phyloP scores from a whole-genome alignment of 2,329 filamentous ascomycete genomes.

The Stromatinia cepivora region DNA sequence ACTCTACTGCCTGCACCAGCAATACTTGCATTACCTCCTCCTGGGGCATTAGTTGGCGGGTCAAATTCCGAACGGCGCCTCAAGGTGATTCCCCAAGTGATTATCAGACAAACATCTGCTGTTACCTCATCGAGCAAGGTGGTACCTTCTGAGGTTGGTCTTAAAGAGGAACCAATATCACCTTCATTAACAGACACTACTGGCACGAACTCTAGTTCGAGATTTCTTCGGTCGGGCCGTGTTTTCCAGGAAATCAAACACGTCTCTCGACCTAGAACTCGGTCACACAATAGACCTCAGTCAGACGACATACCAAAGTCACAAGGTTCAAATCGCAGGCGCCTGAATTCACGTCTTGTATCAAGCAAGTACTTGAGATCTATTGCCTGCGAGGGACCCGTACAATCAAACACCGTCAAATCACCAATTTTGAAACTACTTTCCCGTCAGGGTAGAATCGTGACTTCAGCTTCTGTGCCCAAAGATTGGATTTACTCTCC shows the following conservation, averaged over 20 bases:
- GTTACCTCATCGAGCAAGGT: background rate
- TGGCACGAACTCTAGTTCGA: background rate
- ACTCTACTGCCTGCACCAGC: background rate
- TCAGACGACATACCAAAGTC: background rate
- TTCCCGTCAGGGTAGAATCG: background rate
- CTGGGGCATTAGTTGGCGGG: background rate
- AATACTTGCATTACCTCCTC: no score
- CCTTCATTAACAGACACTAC: background rate
- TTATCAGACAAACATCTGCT: background rate
- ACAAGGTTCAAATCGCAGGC: background rate
- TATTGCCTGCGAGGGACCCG: background rate
- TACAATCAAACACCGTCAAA: background rate
- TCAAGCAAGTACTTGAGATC: background rate
- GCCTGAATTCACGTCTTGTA: background rate
- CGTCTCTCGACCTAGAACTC: background rate
- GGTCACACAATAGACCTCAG: background rate
- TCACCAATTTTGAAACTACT: background rate
- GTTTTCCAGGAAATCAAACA: background rate
- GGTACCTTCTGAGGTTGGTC: background rate
- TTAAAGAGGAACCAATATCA: background rate
- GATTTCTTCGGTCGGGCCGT: background rate
- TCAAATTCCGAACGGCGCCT: background rate
- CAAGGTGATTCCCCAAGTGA: background rate
- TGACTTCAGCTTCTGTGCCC: background rate
- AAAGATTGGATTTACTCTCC: background rate